These are phyloP conservation scores for Nymphaea thermarum DNA, from an alignment of 164 flowering plant genomes.

Conservation along the genomic window DNA sequence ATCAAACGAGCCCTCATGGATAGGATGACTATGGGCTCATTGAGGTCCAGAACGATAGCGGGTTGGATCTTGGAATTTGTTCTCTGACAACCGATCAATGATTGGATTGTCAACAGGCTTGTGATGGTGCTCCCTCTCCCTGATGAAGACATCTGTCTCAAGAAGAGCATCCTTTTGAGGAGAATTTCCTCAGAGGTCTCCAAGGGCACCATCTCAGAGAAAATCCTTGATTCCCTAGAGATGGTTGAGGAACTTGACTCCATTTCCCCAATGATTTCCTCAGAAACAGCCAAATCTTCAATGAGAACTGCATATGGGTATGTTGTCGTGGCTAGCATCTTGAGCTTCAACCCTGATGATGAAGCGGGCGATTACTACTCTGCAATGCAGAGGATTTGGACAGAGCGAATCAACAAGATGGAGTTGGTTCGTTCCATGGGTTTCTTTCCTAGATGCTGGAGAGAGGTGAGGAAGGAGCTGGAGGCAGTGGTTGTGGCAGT, in stretches of 20 bases:
- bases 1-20: too few relatives aligned
- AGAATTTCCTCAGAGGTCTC: constrained; percentile 23
- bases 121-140: constrained; percentile 25
- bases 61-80: constrained; percentile 53
- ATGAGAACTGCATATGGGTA: constrained; percentile 43
- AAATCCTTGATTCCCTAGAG: constrained; percentile 31
- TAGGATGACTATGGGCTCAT: too few relatives aligned
- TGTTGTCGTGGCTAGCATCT: constrained; percentile 46
- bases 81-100: constrained; percentile 26
- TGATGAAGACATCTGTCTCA: constrained; percentile 14
- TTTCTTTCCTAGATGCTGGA: constrained; percentile 26
- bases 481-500: constrained; percentile 36
- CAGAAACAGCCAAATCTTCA: constrained; percentile 7
- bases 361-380: constrained; percentile 18
- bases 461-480: constrained; percentile 23
- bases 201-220: constrained; percentile 23
- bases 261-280: constrained; percentile 7
- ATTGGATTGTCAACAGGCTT: constrained; percentile 8
- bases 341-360: constrained; percentile 11
- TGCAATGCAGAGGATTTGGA: constrained; percentile 50
- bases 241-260: constrained; percentile 25
- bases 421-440: constrained; percentile 18
- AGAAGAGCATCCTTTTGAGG: constrained; percentile 29
- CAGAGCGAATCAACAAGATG: constrained; percentile 23
- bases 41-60: not conserved